phyloP scores from a whole-genome alignment of 2,329 filamentous ascomycete genomes.

The Colletotrichum cereale region DNA sequence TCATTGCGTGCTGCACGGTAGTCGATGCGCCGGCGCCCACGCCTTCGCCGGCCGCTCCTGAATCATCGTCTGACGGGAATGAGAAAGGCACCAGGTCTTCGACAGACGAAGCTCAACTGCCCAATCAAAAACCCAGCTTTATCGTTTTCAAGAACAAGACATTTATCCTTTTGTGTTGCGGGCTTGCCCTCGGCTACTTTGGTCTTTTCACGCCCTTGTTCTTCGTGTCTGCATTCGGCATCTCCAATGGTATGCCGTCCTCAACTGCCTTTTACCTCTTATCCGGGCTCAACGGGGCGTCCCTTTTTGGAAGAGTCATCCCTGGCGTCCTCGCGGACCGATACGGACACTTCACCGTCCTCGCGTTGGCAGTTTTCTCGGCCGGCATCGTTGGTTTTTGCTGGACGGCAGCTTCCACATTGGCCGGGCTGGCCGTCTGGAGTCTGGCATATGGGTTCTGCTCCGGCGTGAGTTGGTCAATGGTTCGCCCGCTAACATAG shows the following conservation, averaged over 20 bases:
- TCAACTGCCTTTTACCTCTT: slow-evolving; percentile 72
- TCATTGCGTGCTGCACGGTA: slow-evolving; percentile 41
- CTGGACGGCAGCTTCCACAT: slow-evolving; percentile 56
- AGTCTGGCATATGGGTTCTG: slow-evolving; percentile 60
- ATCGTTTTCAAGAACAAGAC: slow-evolving; percentile 41
- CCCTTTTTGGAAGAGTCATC: slow-evolving; percentile 63
- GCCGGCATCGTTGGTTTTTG: slow-evolving; percentile 57
- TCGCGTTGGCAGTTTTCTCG: slow-evolving; percentile 44
- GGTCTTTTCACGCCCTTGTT: slow-evolving; percentile 65
- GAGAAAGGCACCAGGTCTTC: slow-evolving; percentile 5
- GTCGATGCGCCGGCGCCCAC: background rate
- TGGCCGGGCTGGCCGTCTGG: slow-evolving; percentile 58
- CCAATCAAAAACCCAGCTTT: slow-evolving; percentile 12
- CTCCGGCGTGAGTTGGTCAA: slow-evolving; percentile 52
- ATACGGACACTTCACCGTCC: slow-evolving; percentile 60
- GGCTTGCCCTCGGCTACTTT: slow-evolving; percentile 44
- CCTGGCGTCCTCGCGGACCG: slow-evolving; percentile 65
- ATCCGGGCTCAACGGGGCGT: slow-evolving; percentile 71
- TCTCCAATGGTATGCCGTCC: slow-evolving; percentile 59
- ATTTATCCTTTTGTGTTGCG: slow-evolving; percentile 20
- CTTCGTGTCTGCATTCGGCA: slow-evolving; percentile 67
- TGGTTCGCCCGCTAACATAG: background rate
- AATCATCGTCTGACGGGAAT: slow-evolving; percentile 1
- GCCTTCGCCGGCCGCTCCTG: background rate
- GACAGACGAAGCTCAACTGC: background rate